phyloP scores from a whole-genome alignment of 306 rosid genomes.

The Corylus heterophylla region DNA sequence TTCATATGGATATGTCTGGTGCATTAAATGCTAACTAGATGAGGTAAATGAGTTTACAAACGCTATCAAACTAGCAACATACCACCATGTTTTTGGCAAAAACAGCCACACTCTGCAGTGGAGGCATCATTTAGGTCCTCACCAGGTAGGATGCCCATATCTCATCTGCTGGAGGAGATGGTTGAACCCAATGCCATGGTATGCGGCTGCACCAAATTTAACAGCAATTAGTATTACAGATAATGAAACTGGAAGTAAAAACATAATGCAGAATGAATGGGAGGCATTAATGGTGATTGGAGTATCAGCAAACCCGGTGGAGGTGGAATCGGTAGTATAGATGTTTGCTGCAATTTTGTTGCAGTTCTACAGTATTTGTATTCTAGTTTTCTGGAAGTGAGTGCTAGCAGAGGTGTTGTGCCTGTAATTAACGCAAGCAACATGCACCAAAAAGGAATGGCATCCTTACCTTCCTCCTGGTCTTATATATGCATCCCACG shows the following conservation, averaged over 20 bases:
- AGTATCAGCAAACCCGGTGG: background rate
- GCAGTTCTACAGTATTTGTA: too few species aligned
- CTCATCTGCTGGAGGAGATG: constrained; percentile 87
- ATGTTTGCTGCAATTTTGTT: too few species aligned
- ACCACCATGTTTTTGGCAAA: background rate
- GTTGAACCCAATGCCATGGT: constrained; percentile 92
- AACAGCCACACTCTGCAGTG: background rate
- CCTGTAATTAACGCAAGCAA: background rate
- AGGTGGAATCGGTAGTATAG: background rate
- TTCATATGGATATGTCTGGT: background rate
- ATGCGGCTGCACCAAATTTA: constrained; percentile 61
- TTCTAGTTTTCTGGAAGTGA: too few species aligned
- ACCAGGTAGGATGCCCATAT: constrained; percentile 86
- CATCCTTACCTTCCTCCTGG: constrained; percentile 86
- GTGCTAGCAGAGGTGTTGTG: background rate
- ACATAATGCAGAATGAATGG: background rate
- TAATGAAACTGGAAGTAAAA: background rate
- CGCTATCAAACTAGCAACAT: background rate
- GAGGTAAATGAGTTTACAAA: background rate
- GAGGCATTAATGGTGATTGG: background rate
- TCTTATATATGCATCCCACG: constrained; percentile 90
- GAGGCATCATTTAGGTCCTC: constrained; percentile 52
- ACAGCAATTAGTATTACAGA: background rate
- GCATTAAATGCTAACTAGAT: background rate
- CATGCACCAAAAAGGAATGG: constrained; percentile 1